Base-by-base conservation (phyloP, 2,329 filamentous ascomycete species). In the Penicillium vulpinum region DNA sequence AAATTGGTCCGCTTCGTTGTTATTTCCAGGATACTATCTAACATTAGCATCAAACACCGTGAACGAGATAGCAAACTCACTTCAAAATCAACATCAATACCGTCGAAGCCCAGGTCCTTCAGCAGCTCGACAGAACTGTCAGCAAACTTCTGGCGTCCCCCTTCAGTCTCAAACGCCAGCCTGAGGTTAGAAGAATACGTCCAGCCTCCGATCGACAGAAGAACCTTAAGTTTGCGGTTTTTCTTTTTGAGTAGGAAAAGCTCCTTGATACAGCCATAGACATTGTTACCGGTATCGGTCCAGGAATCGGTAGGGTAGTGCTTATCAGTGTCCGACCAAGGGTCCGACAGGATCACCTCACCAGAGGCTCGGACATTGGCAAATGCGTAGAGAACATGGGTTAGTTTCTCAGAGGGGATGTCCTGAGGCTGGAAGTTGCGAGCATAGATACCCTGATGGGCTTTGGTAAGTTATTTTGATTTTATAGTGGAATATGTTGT, bases 301-400 rank as follows among this genome's bases (percentile, higher is more conserved):
- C 62, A 77, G 1, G 84, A 88, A 70, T 93, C 90, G 11, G 74
- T 78, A 0, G 84, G 74, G 65, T 90, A 92, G 67, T 86, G 87
- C 67, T 88, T 90, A 51, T 91, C 79, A 1, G 77, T 66, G 51
- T 92, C 90, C 24, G 89, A 82, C 72, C 83, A 92, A 1, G 78
- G 75, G 66, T 94, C 90, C 1, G 84, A 87, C 8, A 90, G 78
- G 68, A 81, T 89, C 74, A 95, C 91, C 75, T 95, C 90, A 48
- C 93, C 93, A 3, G 36, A 89, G 3, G 87, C 81, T 4, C 85
- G 83, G 57, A 96, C 85, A 71, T 97, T 95, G 69, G 91, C 93
- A 76, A 97, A 97, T 16, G 92, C 83, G 67, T 97, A 97, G 16
- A 97, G 85, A 5, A 97, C 77, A 70, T 97, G 93, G 0, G 92